Percentiles rank a stretch among this genome's conserved stretches.
Evolutionary conservation across 2,329 filamentous ascomycete genomes (phyloP).

Genomic region (Parastagonospora avenae): DNA sequence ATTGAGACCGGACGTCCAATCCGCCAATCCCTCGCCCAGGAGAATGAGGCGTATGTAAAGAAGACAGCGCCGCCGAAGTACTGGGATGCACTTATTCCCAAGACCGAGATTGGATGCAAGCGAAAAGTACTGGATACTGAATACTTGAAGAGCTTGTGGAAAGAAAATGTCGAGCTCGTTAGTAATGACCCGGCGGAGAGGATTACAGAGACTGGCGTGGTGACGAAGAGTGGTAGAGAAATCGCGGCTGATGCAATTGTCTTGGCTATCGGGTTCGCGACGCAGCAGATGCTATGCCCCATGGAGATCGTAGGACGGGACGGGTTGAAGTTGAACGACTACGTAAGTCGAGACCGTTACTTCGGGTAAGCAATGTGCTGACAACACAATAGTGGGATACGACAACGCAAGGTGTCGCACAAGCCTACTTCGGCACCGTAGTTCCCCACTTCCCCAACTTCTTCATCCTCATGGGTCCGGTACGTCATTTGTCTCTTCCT

Average conservation of each 20-base stretch:
- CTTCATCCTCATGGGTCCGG: conserved; percentile 27
- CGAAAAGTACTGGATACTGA: conserved; percentile 55
- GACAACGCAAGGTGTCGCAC: conserved; percentile 41
- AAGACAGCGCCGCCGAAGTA: conserved; percentile 51
- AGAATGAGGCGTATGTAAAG: conserved; percentile 52
- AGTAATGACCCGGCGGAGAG: conserved; percentile 48
- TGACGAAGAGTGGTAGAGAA: conserved; percentile 46
- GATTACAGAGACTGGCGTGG: conserved; percentile 47
- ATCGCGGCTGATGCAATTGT: conserved; percentile 55
- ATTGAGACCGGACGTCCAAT: conserved; percentile 46
- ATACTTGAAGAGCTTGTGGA: conserved; percentile 52
- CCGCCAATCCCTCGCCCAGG: conserved; percentile 44
- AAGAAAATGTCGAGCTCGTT: conserved; percentile 51
- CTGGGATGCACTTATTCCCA: conserved; percentile 51
- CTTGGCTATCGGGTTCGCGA: conserved; percentile 57
- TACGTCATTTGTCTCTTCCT: too few relatives aligned
- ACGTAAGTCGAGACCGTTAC: conserved; percentile 29
- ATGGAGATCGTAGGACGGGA: conserved; percentile 54
- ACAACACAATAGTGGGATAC: conserved; percentile 44
- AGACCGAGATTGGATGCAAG: conserved; percentile 56
- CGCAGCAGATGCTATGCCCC: conserved; percentile 53
- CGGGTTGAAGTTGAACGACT: conserved; percentile 47
- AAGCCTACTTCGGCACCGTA: conserved; percentile 58
- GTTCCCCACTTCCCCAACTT: conserved; percentile 43
- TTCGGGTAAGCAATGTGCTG: neutral